phyloP scores from a whole-genome alignment of 768 basidiomycete species.

The Phaeotremella skinneri region DNA sequence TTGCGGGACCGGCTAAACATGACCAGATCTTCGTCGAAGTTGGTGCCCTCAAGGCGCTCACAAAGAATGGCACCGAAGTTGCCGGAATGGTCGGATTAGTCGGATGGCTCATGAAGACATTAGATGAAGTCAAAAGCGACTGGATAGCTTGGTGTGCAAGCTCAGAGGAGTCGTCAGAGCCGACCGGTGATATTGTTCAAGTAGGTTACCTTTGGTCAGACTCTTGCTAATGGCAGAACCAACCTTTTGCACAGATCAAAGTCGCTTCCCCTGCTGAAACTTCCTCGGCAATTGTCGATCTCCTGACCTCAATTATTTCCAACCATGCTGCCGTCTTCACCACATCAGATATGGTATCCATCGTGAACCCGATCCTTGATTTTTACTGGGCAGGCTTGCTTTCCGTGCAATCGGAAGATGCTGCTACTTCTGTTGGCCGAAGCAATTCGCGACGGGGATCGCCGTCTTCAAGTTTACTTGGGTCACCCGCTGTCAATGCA shows the following conservation, averaged over 20 bases:
- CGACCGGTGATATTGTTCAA: slow-evolving; percentile 12
- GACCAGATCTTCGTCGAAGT: slow-evolving; percentile 61
- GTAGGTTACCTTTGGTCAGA: neutral
- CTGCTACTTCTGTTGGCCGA: slow-evolving; percentile 3
- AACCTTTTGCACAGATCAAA: slow-evolving; percentile 29
- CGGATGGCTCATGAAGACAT: slow-evolving; percentile 34
- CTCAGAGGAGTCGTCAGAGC: slow-evolving; percentile 11
- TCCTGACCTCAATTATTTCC: slow-evolving; percentile 38
- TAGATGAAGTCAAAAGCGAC: slow-evolving; percentile 23
- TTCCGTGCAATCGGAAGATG: neutral
- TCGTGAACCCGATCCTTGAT: slow-evolving; percentile 36
- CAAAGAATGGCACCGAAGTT: slow-evolving; percentile 32
- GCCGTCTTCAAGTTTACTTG: slow-evolving; percentile 15
- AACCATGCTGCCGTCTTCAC: slow-evolving; percentile 43
- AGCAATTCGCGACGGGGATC: slow-evolving; percentile 12
- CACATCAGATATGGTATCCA: slow-evolving; percentile 29
- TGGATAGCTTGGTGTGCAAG: slow-evolving; percentile 43
- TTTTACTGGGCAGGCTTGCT: slow-evolving; percentile 34
- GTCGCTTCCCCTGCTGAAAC: slow-evolving; percentile 28
- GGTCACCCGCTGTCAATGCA: slow-evolving; percentile 15
- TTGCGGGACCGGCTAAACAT: slow-evolving; percentile 4
- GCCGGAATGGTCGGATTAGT: slow-evolving; percentile 37
- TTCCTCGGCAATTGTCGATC: slow-evolving; percentile 32
- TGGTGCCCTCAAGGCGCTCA: slow-evolving; percentile 77
- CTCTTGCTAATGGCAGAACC: slow-evolving; percentile 6